Conservation (phyloP, 805 yeast species). For the Wickerhamiella vanderwaltii region DNA sequence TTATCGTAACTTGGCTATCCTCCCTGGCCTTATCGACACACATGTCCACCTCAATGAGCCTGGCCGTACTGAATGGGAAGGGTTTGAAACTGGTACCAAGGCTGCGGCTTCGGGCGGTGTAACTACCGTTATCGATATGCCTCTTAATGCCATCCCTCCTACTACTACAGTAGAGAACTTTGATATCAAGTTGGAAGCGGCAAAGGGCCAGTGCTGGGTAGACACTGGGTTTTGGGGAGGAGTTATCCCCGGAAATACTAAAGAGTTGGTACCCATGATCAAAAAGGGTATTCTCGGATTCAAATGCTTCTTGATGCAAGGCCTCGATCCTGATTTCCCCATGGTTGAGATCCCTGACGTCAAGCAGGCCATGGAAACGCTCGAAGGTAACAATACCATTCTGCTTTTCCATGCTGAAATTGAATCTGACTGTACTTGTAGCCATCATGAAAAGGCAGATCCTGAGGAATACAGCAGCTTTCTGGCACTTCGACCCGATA, state of each 20-base stretch:
- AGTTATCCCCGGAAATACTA: constrained; percentile 62
- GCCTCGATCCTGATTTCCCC: constrained; percentile 96
- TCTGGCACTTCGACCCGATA: constrained; percentile 77
- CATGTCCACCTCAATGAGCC: constrained; percentile 95
- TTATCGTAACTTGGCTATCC: constrained; percentile 49
- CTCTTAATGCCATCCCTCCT: constrained; percentile 90
- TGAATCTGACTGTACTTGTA: constrained; percentile 35
- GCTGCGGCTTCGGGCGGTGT: constrained; percentile 96
- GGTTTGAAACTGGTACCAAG: constrained; percentile 90
- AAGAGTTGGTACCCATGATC: constrained; percentile 61
- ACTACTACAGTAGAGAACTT: constrained; percentile 76
- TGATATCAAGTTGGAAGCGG: constrained; percentile 63
- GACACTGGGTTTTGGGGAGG: constrained; percentile 98
- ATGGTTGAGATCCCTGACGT: constrained; percentile 58
- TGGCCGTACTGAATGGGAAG: constrained; percentile 98
- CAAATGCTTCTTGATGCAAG: constrained; percentile 82
- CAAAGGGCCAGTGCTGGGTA: constrained; percentile 74
- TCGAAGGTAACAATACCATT: constrained; percentile 53
- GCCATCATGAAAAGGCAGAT: constrained; percentile 26
- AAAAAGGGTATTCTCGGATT: constrained; percentile 86
- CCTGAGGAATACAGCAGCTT: constrained; percentile 60
- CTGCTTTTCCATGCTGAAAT: constrained; percentile 91
- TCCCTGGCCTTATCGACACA: constrained; percentile 89
- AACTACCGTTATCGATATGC: constrained; percentile 93
- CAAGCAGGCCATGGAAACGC: constrained; percentile 48